phyloP scores from a whole-genome alignment of 2,329 filamentous ascomycete species.

The Hypoxylon sp. region DNA sequence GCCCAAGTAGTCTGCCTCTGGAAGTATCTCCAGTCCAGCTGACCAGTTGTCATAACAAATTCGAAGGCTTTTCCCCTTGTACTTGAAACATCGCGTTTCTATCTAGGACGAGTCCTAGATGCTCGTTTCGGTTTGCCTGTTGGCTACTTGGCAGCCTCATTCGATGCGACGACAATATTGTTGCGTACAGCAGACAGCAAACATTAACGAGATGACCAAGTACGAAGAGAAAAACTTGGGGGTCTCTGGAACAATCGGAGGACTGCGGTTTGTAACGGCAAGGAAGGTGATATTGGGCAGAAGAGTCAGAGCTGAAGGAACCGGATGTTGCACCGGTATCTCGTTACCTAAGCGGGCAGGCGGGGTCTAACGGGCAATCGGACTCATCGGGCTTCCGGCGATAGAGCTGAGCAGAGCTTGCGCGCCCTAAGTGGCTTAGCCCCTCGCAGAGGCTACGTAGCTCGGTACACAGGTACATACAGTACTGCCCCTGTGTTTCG shows the following conservation, averaged over 20 bases:
- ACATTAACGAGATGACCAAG: background rate
- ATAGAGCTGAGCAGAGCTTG: slow-evolving; percentile 1
- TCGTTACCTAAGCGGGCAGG: background rate
- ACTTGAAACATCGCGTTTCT: no score
- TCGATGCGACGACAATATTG: background rate
- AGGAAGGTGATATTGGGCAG: background rate
- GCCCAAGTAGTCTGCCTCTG: background rate
- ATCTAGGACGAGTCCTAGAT: no score
- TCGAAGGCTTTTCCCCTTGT: no score
- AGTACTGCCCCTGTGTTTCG: slow-evolving; percentile 7
- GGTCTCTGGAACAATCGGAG: background rate
- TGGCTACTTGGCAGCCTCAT: background rate
- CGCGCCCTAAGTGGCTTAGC: background rate
- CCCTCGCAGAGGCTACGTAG: slow-evolving; percentile 22
- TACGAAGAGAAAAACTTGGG: background rate
- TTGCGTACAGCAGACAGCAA: background rate
- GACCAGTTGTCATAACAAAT: background rate
- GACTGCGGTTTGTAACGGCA: background rate
- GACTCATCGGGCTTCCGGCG: background rate
- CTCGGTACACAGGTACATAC: slow-evolving; percentile 7
- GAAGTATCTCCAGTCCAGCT: background rate
- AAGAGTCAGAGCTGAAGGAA: background rate
- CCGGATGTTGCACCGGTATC: background rate
- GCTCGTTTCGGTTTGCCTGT: no score
- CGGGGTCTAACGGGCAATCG: background rate